Base-by-base conservation (phyloP, 2,329 filamentous ascomycete species). In the Zymoseptoria pseudotritici region DNA sequence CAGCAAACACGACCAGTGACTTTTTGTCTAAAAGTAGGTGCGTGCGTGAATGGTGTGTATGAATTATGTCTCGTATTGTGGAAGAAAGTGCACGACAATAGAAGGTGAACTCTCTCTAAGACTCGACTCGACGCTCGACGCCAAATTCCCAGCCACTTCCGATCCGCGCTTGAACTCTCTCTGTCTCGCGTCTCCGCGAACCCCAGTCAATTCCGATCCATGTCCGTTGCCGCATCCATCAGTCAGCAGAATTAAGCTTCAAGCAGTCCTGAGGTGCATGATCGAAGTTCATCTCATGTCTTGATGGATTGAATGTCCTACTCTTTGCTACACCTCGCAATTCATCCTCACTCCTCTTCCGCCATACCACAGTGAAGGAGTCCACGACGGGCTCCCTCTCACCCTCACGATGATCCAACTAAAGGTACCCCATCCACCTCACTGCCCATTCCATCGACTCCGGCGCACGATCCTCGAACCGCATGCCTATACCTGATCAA, bases 381-480 rank as follows among this genome's bases (percentile, higher is more conserved):
- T 46, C 36, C 17, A 46, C 36, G 3, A 46, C 36, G 36, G 36
- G 2, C 17, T n/a, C 13, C 36, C 17, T n/a, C 36, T 52, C 13
- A 26, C 53, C 24, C 56, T 54, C 83, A 87, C 77, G 69, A 97
- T 96, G 90, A 95, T 96, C 78, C 91, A 74, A 68, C 68, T 79
- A 65, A 76, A 80, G 70, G 73, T 75, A 64, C 36, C 53, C 24
- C 13, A 50, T 17, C 29, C 50, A 11, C 7, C 17, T 10, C 9
- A 26, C 49, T 46, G 13, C 3, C 17, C 36, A 7, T 1, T n/a
- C 36, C 11, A 46, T 17, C 6, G 5, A 17, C 36, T 46, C 17
- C 36, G 36, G 36, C 36, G 36, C 36, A 46, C 36, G 7, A 5
- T 46, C 13, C 36, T n/a, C 4, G 36, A n/a, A 46, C 36, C 19